Percentiles rank a stretch among this genome's conserved stretches.
These are phyloP conservation scores for Blumeria hordei DNA, from an alignment of 2,329 filamentous ascomycete species.

Conservation along the genomic window DNA sequence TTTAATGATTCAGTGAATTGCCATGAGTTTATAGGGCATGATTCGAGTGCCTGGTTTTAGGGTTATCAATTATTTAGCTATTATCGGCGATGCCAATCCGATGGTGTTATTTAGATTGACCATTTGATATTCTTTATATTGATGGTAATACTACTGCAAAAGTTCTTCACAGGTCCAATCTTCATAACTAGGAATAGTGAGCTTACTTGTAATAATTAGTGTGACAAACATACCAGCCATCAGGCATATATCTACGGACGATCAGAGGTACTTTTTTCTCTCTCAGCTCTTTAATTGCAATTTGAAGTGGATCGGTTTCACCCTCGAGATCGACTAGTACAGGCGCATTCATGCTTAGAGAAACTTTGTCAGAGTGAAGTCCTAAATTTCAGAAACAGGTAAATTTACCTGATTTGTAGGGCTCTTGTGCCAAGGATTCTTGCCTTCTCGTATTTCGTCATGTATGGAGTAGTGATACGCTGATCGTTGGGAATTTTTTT, in stretches of 20 bases:
- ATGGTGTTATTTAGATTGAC: too few relatives aligned
- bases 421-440: constrained; percentile 82
- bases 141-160: constrained; percentile 19
- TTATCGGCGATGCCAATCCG: too few relatives aligned
- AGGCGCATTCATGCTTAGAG: constrained; percentile 73
- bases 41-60: too few relatives aligned
- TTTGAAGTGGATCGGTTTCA: constrained; percentile 91
- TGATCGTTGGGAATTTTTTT: constrained; percentile 82
- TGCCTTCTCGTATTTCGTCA: constrained; percentile 97
- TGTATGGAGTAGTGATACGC: constrained; percentile 83
- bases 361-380: not conserved
- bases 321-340: constrained; percentile 91
- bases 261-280: constrained; percentile 98
- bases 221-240: constrained; percentile 54
- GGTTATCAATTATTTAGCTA: too few relatives aligned
- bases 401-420: constrained; percentile 68
- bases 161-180: constrained; percentile 98
- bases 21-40: too few relatives aligned
- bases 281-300: constrained; percentile 87
- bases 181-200: constrained; percentile 37
- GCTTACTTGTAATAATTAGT: not conserved
- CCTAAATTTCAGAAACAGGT: not conserved
- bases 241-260: constrained; percentile 81
- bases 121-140: too few relatives aligned
- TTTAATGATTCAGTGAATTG: too few relatives aligned